Percentiles rank a stretch among this genome's conserved stretches.
Evolutionary conservation across 768 basidiomycete species (phyloP).

Genomic region (Mycena chlorophos): DNA sequence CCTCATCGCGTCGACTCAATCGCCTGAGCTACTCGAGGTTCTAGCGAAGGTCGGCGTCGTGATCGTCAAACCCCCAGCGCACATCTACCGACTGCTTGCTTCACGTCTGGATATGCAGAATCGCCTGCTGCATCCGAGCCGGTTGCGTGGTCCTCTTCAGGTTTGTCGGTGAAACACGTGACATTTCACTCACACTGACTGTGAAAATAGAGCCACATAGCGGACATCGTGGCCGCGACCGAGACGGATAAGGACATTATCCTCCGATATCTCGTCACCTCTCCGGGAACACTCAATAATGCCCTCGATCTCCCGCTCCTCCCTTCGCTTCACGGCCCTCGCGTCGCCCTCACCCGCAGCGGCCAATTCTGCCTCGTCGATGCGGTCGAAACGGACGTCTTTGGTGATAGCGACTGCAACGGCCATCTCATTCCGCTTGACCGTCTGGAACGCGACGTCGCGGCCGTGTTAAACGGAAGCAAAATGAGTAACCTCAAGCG

Average conservation of each 20-base stretch:
- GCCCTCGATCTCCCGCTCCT: conserved; percentile 19
- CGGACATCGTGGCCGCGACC: too few relatives aligned
- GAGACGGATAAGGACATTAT: conserved; percentile 11
- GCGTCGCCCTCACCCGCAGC: conserved; percentile 7
- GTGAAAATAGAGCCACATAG: too few relatives aligned
- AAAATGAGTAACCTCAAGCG: conserved; percentile 4
- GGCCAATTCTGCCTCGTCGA: conserved; percentile 9
- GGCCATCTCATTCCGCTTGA: conserved; percentile 13
- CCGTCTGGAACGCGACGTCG: conserved; percentile 4
- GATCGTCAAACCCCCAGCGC: conserved; percentile 10
- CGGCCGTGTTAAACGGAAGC: background rate
- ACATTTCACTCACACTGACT: too few relatives aligned
- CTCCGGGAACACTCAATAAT: conserved; percentile 9
- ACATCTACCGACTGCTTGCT: conserved; percentile 1
- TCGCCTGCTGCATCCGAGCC: conserved; percentile 3
- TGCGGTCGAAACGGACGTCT: conserved; percentile 16
- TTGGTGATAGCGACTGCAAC: conserved; percentile 11
- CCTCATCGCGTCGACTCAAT: conserved; percentile 5
- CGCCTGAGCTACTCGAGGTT: conserved; percentile 2
- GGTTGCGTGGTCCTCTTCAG: conserved; percentile 4
- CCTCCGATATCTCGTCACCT: conserved; percentile 17
- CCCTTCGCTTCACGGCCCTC: conserved; percentile 11
- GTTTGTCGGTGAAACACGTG: too few relatives aligned
- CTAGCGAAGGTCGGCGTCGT: conserved; percentile 10
- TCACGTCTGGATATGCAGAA: background rate